These are phyloP conservation scores for Musa schizocarpa DNA, from an alignment of 176 grass and related monocot species.

Conservation along the genomic window DNA sequence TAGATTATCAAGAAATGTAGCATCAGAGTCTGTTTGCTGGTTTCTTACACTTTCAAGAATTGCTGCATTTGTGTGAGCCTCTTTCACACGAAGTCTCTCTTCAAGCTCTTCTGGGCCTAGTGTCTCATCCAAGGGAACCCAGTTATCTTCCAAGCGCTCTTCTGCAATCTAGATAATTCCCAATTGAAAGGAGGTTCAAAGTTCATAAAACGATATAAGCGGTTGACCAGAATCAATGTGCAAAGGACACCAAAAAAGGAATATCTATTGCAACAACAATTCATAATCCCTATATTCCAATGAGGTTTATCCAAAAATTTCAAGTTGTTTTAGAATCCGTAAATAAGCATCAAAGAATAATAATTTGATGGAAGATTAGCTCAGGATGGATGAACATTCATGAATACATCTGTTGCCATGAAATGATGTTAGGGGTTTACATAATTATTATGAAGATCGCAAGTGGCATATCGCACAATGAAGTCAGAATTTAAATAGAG, in stretches of 20 bases:
- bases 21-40: not conserved
- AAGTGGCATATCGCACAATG: too few relatives aligned
- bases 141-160: constrained; percentile 87
- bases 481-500: too few relatives aligned
- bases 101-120: constrained; percentile 66
- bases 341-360: not conserved
- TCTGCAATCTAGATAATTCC: constrained; percentile 43
- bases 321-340: not conserved
- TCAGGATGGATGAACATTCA: too few relatives aligned
- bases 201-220: not conserved
- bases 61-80: constrained; percentile 91
- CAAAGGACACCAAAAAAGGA: not conserved
- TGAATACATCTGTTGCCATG: too few relatives aligned
- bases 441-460: too few relatives aligned
- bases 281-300: not conserved
- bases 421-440: too few relatives aligned
- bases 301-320: not conserved
- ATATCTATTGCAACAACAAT: not conserved
- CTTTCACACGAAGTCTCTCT: constrained; percentile 70
- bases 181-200: not conserved
- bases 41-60: constrained; percentile 79
- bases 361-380: too few relatives aligned
- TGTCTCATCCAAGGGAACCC: constrained; percentile 72
- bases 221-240: not conserved
- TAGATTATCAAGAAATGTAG: constrained; percentile 2